Conservation (phyloP, 139 green algal species). For the Chlorella sp. region DNA sequence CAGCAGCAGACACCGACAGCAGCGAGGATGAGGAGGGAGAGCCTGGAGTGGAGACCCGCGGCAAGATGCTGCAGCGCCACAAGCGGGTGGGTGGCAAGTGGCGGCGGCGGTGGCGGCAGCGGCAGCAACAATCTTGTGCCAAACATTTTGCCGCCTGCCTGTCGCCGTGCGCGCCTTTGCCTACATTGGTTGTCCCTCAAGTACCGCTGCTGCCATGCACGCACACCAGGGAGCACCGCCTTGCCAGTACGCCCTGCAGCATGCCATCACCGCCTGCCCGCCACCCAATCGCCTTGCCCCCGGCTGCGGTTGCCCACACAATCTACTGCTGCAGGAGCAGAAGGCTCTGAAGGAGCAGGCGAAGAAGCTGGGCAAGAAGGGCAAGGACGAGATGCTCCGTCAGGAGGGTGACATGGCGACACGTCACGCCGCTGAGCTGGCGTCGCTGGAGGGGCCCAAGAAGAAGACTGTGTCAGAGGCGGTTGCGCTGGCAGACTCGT, state of each 20-base stretch:
- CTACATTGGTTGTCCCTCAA: too few species aligned
- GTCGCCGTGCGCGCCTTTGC: background rate
- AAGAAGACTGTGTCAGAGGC: conserved; percentile 12
- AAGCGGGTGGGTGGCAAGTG: conserved; percentile 61
- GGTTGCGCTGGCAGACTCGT: conserved; percentile 26
- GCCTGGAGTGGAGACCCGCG: conserved; percentile 58
- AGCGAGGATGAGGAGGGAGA: conserved; percentile 33
- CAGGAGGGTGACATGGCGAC: conserved; percentile 61
- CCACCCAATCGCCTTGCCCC: background rate
- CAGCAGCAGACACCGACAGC: background rate
- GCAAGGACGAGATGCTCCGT: conserved; percentile 70
- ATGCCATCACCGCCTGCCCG: background rate
- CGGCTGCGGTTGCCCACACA: background rate
- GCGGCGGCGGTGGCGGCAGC: background rate
- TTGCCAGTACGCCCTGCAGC: too few species aligned
- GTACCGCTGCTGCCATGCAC: background rate
- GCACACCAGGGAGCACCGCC: background rate
- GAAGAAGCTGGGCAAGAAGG: conserved; percentile 81
- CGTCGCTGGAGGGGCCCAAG: conserved; percentile 56
- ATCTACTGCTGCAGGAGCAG: conserved; percentile 63
- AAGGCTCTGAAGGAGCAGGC: conserved; percentile 76
- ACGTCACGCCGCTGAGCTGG: conserved; percentile 69
- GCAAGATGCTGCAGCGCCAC: conserved; percentile 81
- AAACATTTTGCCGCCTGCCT: background rate
- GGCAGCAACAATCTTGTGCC: background rate